Evolutionary conservation across 2,329 filamentous ascomycete species (phyloP).

Genomic region (Penicillium rolfsii): DNA sequence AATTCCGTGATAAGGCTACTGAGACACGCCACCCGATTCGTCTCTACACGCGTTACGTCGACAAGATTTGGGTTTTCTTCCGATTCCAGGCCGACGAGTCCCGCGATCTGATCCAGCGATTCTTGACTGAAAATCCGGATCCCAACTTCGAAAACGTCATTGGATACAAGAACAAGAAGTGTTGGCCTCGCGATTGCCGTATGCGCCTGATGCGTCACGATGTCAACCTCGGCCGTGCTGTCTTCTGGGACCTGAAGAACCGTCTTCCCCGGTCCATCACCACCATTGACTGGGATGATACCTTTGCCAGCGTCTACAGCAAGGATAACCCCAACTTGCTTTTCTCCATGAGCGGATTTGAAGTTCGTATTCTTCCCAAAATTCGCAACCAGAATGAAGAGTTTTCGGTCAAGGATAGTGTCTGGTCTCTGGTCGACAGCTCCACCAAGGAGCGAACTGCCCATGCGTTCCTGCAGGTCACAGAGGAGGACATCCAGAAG

Average conservation of each 20-base stretch:
- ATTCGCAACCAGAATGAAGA: constrained; percentile 93
- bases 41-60: constrained; percentile 96
- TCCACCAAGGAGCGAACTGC: constrained; percentile 95
- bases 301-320: constrained; percentile 97
- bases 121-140: constrained; percentile 96
- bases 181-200: constrained; percentile 94
- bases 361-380: constrained; percentile 95
- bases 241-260: constrained; percentile 99
- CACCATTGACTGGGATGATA: constrained; percentile 98
- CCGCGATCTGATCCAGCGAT: constrained; percentile 92
- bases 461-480: constrained; percentile 96
- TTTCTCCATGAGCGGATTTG: constrained; percentile 98
- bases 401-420: constrained; percentile 95
- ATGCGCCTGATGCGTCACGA: constrained; percentile 99
- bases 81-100: constrained; percentile 93
- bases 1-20: constrained; percentile 90
- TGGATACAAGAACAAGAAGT: constrained; percentile 98
- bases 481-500: constrained; percentile 95
- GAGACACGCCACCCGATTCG: constrained; percentile 94
- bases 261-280: constrained; percentile 90
- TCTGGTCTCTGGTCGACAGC: constrained; percentile 97
- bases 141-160: constrained; percentile 99
- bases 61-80: constrained; percentile 98
- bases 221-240: constrained; percentile 93
- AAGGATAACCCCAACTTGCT: constrained; percentile 95